Evolutionary conservation across 1,139 yeast species (phyloP).

Genomic region (Kodamaea anthophila): DNA sequence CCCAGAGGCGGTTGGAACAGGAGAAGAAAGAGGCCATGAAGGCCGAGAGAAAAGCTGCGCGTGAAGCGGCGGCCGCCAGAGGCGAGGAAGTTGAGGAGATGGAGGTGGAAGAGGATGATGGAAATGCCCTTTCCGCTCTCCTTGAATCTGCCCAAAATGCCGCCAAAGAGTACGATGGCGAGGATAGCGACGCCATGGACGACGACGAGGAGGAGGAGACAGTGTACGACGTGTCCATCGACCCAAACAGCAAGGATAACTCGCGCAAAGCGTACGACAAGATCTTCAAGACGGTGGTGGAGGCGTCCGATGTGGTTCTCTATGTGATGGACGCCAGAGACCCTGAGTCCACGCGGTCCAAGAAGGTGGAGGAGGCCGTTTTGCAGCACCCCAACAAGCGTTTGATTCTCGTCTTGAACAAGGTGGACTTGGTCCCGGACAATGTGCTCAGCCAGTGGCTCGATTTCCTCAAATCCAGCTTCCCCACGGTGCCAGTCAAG

Average conservation of each 20-base stretch:
- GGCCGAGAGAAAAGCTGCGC: slow-evolving; percentile 41
- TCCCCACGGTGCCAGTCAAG: slow-evolving; percentile 88
- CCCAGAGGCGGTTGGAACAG: slow-evolving; percentile 51
- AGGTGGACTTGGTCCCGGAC: slow-evolving; percentile 88
- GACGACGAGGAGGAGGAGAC: slow-evolving; percentile 39
- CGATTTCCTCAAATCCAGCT: slow-evolving; percentile 66
- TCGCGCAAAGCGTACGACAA: slow-evolving; percentile 92
- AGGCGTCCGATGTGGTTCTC: slow-evolving; percentile 80
- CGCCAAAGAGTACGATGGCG: slow-evolving; percentile 67
- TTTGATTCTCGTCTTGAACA: slow-evolving; percentile 77
- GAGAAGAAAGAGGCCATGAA: slow-evolving; percentile 54
- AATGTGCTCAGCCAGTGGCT: slow-evolving; percentile 82
- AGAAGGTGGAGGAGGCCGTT: slow-evolving; percentile 85
- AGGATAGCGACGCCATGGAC: slow-evolving; percentile 38
- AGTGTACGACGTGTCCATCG: slow-evolving; percentile 18
- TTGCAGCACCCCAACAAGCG: slow-evolving; percentile 74
- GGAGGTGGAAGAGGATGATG: slow-evolving; percentile 43
- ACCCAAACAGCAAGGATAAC: slow-evolving; percentile 41
- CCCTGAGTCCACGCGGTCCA: slow-evolving; percentile 92
- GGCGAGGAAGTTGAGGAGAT: slow-evolving; percentile 34
- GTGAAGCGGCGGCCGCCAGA: slow-evolving; percentile 40
- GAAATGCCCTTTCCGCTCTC: slow-evolving; percentile 73
- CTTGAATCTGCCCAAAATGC: slow-evolving; percentile 85
- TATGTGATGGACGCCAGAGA: slow-evolving; percentile 96
- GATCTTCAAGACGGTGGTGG: slow-evolving; percentile 76